Base-by-base conservation (phyloP, 768 basidiomycete genomes). In the Pulveroboletus sp. region DNA sequence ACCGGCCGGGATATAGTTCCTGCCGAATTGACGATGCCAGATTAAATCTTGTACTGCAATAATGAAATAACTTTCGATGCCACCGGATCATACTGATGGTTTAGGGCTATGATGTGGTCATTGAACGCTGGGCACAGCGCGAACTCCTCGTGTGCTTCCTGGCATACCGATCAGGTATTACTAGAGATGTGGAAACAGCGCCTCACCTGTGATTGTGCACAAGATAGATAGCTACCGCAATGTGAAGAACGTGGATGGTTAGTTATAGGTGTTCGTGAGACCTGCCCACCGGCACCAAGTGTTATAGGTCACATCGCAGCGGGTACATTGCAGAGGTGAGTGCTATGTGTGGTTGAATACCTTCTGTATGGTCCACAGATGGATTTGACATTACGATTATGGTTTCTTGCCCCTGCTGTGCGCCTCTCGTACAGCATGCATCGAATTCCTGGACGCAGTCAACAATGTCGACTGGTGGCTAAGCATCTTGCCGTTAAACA, bases 131-230 rank as follows among this genome's bases (percentile, higher is more conserved):
- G 8, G 28, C 21, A 6, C 40, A 33, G 37, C 27, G 37, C 40
- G 33, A 40, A 39, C 37, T 55, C 55, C 48, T 36, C 55, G 46
- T 51, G 55, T 51, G 8, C 15, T 39, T 39, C 39, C 46, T 44
- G 28, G 21, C 21, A 21, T 21, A 21, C 21, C 21, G 21, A 21
- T 21, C 21, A 21, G 21, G 21, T 21, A 33, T 26, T n/a, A 35
- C 15, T 14, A 18, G 5, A 13, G 31, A 32, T 32, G 31, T 32
- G 47, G 30, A 9, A 5, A 33, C 32, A 45, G 43, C 2, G 32
- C 43, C 32, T 24, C 32, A 17, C 43, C 21, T n/a, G 3, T n/a
- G 15, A 6, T 8, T 32, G 5, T 6, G 10, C 43, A 11, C 46
- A 31, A 26, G 11, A n/a, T 7, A 26, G 11, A n/a, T 7, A 39